These are phyloP conservation scores for Hymenoscyphus salicellus DNA, from an alignment of 2,329 filamentous ascomycete genomes.

Conservation along the genomic window DNA sequence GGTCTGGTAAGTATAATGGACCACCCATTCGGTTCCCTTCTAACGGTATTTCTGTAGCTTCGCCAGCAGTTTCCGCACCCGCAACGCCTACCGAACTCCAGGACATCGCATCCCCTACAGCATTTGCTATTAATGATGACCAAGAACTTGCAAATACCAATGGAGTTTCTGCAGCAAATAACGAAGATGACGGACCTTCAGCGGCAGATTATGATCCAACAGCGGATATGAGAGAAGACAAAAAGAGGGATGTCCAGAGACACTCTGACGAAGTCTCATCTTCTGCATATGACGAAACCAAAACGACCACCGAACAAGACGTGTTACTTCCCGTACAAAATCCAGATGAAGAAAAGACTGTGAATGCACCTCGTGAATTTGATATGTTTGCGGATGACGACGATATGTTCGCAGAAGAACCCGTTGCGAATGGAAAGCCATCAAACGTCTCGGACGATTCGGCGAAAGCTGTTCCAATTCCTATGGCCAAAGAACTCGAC, in stretches of 20 bases:
- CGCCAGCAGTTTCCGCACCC: conserved; percentile 38
- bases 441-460: conserved; percentile 42
- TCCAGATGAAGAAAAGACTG: conserved; percentile 36
- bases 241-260: conserved; percentile 64
- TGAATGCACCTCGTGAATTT: conserved; percentile 60
- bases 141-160: conserved; percentile 64
- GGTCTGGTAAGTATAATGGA: conserved; percentile 38
- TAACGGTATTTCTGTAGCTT: conserved; percentile 26
- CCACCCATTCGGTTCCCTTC: background rate
- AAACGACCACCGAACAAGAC: conserved; percentile 51
- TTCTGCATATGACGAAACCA: conserved; percentile 56
- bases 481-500: conserved; percentile 55
- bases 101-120: conserved; percentile 37
- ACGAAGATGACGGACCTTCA: conserved; percentile 72
- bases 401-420: conserved; percentile 59
- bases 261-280: conserved; percentile 55
- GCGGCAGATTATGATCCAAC: conserved; percentile 91
- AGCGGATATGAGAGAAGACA: conserved; percentile 82
- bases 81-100: conserved; percentile 30
- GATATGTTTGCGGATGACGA: conserved; percentile 89
- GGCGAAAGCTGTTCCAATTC: conserved; percentile 45
- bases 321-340: conserved; percentile 42
- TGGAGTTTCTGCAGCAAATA: conserved; percentile 37
- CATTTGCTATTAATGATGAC: conserved; percentile 64
- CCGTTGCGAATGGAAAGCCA: conserved; percentile 39